Conservation (phyloP, 192 early-diverging fungal species). For the Podila verticillata region DNA sequence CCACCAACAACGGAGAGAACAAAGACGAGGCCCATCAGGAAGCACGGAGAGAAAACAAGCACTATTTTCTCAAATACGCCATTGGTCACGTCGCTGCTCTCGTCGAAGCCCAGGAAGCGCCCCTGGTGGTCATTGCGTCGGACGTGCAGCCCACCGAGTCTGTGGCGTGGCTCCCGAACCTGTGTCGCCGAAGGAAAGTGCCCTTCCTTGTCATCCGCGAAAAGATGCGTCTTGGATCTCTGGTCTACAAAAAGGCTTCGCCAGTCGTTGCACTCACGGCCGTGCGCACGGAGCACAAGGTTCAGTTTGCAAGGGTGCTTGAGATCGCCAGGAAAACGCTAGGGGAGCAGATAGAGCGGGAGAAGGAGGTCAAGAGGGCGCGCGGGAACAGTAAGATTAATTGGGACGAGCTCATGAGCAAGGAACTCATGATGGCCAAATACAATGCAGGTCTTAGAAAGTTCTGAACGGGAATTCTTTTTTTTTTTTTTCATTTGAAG, state of each 20-base stretch:
- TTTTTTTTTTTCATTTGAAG: no score
- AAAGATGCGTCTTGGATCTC: constrained; percentile 93
- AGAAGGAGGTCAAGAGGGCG: no score
- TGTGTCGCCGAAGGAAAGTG: constrained; percentile 97
- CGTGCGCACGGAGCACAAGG: constrained; percentile 90
- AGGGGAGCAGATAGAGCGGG: no score
- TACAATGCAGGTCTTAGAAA: no score
- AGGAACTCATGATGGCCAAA: no score
- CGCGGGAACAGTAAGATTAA: no score
- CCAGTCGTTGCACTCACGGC: constrained; percentile 93
- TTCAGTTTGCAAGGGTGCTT: constrained; percentile 62
- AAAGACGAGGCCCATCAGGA: constrained; percentile 32
- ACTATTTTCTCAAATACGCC: constrained; percentile 93
- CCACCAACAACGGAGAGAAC: neutral
- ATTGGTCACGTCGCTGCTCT: constrained; percentile 97
- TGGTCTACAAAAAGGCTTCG: constrained; percentile 98
- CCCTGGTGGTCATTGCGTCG: constrained; percentile 94
- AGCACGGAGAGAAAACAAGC: constrained; percentile 79
- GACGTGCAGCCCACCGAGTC: constrained; percentile 97
- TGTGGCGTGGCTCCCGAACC: constrained; percentile 94
- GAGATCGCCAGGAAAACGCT: no score
- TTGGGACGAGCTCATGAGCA: no score
- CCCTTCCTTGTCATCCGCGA: constrained; percentile 97
- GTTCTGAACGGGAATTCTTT: no score
- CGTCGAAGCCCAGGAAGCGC: constrained; percentile 94